Percentiles rank a stretch among this genome's conserved stretches.
phyloP scores from a whole-genome alignment of 441 rosid genomes.

The Breynia disticha region DNA sequence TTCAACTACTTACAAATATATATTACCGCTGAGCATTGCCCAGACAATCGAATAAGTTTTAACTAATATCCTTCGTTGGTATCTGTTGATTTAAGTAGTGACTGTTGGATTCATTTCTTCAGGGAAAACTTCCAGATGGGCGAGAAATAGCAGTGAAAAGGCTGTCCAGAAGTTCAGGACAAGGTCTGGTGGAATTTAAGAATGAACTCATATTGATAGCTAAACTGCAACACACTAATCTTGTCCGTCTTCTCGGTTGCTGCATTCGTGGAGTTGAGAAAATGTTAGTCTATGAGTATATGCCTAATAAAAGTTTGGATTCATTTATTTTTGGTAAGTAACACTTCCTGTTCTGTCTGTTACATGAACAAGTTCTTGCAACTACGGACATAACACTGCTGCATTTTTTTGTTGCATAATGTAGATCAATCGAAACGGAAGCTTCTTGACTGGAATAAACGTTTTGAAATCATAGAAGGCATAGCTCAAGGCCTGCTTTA shows the following conservation, averaged over 20 bases:
- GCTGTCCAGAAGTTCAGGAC: conserved; percentile 3
- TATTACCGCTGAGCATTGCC: no score
- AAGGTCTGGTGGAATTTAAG: not conserved
- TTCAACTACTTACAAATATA: no score
- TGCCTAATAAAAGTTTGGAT: conserved; percentile 7
- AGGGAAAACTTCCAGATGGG: not conserved
- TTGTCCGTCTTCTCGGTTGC: conserved; percentile 3
- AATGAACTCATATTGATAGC: conserved; percentile 1
- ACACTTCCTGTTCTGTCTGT: not conserved
- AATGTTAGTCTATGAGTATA: conserved; percentile 4
- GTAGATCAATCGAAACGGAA: no score
- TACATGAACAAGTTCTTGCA: not conserved
- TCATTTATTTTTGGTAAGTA: conserved; percentile 4
- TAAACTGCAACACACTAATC: conserved; percentile 4
- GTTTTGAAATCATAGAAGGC: conserved; percentile 7
- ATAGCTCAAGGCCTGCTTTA: conserved; percentile 9
- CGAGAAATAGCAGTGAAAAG: not conserved
- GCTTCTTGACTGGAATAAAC: conserved; percentile 5
- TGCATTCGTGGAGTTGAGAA: conserved; percentile 6
- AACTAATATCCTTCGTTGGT: no score
- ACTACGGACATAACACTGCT: not conserved
- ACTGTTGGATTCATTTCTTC: no score
- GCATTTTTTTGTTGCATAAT: not conserved
- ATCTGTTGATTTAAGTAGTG: no score
- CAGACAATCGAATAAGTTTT: no score